Conservation (phyloP, 352 stramenopile genomes). For the Phytophthora nicotianae region DNA sequence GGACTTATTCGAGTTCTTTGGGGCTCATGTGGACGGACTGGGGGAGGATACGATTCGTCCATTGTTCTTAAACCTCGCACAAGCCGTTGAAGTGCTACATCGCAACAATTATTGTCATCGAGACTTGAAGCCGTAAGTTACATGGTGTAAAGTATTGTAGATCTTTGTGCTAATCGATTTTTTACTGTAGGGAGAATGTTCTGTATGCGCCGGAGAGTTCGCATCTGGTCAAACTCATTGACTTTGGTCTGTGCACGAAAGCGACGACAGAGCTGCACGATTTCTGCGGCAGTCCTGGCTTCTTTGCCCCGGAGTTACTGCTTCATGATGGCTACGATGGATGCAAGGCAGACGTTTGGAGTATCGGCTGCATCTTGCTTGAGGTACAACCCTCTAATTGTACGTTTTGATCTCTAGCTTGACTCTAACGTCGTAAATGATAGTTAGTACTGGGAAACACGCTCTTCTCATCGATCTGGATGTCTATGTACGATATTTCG, state of each 20-base stretch:
- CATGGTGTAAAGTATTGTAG: not conserved
- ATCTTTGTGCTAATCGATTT: slow-evolving; percentile 2
- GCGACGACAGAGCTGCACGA: slow-evolving; percentile 51
- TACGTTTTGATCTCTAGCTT: not conserved
- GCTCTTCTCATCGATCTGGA: slow-evolving; percentile 86
- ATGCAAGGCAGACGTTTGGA: slow-evolving; percentile 85
- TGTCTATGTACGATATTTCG: slow-evolving; percentile 82
- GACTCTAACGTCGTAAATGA: not conserved
- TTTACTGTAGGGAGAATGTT: slow-evolving; percentile 67
- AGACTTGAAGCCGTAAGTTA: slow-evolving; percentile 73
- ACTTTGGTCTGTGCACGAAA: slow-evolving; percentile 82
- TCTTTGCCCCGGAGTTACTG: slow-evolving; percentile 88
- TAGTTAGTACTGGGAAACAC: slow-evolving; percentile 81
- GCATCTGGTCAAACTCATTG: slow-evolving; percentile 72
- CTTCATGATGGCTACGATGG: slow-evolving; percentile 69
- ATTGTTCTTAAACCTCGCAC: slow-evolving; percentile 50
- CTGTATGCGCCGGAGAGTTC: slow-evolving; percentile 48
- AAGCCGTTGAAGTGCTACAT: slow-evolving; percentile 65
- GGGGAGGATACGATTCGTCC: slow-evolving; percentile 47
- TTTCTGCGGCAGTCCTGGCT: slow-evolving; percentile 84
- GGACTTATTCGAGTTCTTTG: slow-evolving; percentile 88
- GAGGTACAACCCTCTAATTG: slow-evolving; percentile 43
- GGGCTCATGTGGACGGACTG: slow-evolving; percentile 48
- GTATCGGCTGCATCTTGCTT: slow-evolving; percentile 83
- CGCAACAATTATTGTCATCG: slow-evolving; percentile 75